Base-by-base conservation (phyloP, 2,329 filamentous ascomycete genomes). In the Ceratocystis lukuohia region DNA sequence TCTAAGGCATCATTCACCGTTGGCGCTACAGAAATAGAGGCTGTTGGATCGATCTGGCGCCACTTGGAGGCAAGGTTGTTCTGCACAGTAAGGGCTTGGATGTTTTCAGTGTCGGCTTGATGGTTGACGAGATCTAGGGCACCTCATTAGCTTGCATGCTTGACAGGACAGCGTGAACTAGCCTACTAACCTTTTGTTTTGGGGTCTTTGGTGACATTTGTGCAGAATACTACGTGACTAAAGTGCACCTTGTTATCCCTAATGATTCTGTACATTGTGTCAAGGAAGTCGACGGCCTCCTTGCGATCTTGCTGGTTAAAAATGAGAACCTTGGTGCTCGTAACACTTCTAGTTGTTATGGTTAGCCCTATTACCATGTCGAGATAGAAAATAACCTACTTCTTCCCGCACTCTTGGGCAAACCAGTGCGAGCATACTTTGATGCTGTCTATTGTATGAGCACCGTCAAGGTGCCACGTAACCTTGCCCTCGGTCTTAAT, bases 361-460 rank as follows among this genome's bases (percentile, higher is more conserved):
- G 20, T 46, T 3, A 45, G 37, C 12, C 25, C 12, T 59, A 5
- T 62, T 44, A 3, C 7, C 4, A 53, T 17, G 44, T 6, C 15
- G 17, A 65, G 10, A 4, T 12, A 10, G 33, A 30, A 46, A 30
- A 3, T 12, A 57, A 59, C 73, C 66, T 71, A 74, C 74, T 71
- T 72, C 61, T 68, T 68, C 37, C 74, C 72, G n/a, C 72, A 77
- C 71, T 82, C 79, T 8, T 75, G 74, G 1, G 84, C 83, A 72
- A 96, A 97, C 92, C 92, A 96, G 69, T 83, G 82, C 0, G 87
- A 87, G 3, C 91, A 90, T 70, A 90, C 82, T 69, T 88, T 84
- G 65, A 99, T 87, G 73, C 91, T 96, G 73, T 97, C 93, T 2
- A 88, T 80, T 0, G 93, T 99, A 75, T 99, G 94, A 1, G 91